Evolutionary conservation across 305 asterid genomes (phyloP).

Genomic region (Fraxinus floribunda): DNA sequence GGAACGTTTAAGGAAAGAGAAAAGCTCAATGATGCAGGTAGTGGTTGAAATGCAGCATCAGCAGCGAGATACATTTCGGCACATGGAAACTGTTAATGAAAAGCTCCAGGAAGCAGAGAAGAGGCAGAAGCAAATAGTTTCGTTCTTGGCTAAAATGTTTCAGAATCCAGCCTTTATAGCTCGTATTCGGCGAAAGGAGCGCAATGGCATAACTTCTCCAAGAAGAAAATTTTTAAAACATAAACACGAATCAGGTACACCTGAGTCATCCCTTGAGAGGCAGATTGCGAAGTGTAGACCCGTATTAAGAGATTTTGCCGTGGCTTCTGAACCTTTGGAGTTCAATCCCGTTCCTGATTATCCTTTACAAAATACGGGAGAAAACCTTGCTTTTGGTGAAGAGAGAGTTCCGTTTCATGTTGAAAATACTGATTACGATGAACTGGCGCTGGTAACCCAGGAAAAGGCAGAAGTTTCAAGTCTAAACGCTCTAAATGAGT

Average conservation of each 20-base stretch:
- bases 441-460: slow-evolving; percentile 22
- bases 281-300: slow-evolving; percentile 30
- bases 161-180: slow-evolving; percentile 49
- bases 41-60: slow-evolving; percentile 68
- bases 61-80: slow-evolving; percentile 59
- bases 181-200: slow-evolving; percentile 48
- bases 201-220: slow-evolving; percentile 40
- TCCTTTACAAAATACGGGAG: slow-evolving; percentile 31
- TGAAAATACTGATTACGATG: slow-evolving; percentile 31
- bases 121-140: slow-evolving; percentile 79
- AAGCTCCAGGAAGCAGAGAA: slow-evolving; percentile 70
- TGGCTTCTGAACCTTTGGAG: slow-evolving; percentile 11
- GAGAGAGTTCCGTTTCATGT: slow-evolving; percentile 28
- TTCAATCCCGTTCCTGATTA: slow-evolving; percentile 29
- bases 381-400: slow-evolving; percentile 18
- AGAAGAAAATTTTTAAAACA: slow-evolving; percentile 60
- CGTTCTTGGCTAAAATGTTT: slow-evolving; percentile 68
- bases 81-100: slow-evolving; percentile 52
- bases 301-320: slow-evolving; percentile 20
- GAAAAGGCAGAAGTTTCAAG: slow-evolving; percentile 29
- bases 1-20: slow-evolving; percentile 57
- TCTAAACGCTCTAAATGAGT: slow-evolving; percentile 18
- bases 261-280: slow-evolving; percentile 31
- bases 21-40: slow-evolving; percentile 64
- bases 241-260: slow-evolving; percentile 31